These are phyloP conservation scores for Immersiella caudata DNA, from an alignment of 495 filamentous ascomycete genomes.

Conservation along the genomic window DNA sequence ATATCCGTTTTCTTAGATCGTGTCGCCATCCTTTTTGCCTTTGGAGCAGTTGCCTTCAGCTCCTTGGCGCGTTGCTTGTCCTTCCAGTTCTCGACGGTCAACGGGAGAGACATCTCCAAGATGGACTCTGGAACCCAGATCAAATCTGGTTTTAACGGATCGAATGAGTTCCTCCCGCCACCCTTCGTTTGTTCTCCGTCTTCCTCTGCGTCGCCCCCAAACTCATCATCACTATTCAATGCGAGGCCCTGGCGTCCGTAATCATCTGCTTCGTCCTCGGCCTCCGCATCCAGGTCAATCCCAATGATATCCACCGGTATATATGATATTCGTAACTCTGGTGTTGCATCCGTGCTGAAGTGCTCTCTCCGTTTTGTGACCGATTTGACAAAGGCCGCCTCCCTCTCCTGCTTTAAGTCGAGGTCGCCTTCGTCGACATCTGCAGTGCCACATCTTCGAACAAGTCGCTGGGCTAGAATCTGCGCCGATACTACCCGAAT, in stretches of 20 bases:
- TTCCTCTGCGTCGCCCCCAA: conserved; percentile 56
- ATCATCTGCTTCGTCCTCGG: conserved; percentile 56
- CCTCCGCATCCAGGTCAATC: conserved; percentile 71
- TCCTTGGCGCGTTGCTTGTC: conserved; percentile 57
- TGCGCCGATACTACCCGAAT: conserved; percentile 80
- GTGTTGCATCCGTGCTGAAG: conserved; percentile 70
- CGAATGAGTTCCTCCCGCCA: conserved; percentile 56
- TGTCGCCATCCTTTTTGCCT: conserved; percentile 20
- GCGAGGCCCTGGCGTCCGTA: conserved; percentile 53
- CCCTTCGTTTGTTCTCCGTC: conserved; percentile 29
- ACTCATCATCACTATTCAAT: conserved; percentile 58
- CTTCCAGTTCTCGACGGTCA: conserved; percentile 78
- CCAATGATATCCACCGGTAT: conserved; percentile 75
- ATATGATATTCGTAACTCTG: conserved; percentile 78
- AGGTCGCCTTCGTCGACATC: conserved; percentile 39
- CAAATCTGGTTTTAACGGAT: conserved; percentile 69
- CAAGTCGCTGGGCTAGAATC: conserved; percentile 67
- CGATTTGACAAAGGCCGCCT: conserved; percentile 56
- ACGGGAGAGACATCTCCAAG: conserved; percentile 68
- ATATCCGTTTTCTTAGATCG: conserved; percentile 34
- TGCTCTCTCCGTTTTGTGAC: conserved; percentile 70
- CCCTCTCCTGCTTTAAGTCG: conserved; percentile 47
- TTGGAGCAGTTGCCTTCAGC: conserved; percentile 25
- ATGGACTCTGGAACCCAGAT: conserved; percentile 77
- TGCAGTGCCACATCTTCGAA: conserved; percentile 37